These are phyloP conservation scores for Mucor piriformis DNA, from an alignment of 371 early-diverging fungal species.

Conservation along the genomic window DNA sequence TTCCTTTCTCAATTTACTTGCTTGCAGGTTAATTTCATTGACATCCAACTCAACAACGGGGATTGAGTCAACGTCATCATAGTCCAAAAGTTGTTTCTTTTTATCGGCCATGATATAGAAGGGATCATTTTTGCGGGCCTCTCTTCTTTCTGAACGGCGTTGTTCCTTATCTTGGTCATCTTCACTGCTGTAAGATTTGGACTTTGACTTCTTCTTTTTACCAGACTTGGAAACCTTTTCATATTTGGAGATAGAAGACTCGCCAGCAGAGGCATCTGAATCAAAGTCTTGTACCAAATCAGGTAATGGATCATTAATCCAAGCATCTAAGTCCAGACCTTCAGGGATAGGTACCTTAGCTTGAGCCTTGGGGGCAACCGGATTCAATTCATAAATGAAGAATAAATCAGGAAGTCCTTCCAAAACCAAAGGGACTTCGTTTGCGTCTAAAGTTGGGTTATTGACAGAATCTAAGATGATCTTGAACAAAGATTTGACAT, in stretches of 20 bases:
- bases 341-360: constrained; percentile 87
- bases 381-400: constrained; percentile 85
- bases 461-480: constrained; percentile 45
- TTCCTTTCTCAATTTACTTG: constrained; percentile 25
- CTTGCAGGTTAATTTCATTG: constrained; percentile 54
- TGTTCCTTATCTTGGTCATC: constrained; percentile 49
- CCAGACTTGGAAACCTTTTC: constrained; percentile 31
- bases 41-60: constrained; percentile 78
- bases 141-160: constrained; percentile 65
- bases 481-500: constrained; percentile 58
- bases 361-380: constrained; percentile 92
- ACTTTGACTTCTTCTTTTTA: constrained; percentile 21
- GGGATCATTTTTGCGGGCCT: constrained; percentile 71
- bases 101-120: constrained; percentile 61
- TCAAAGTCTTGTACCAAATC: constrained; percentile 54
- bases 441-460: constrained; percentile 3
- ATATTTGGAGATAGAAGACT: not conserved
- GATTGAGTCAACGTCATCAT: constrained; percentile 78
- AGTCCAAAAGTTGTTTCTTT: constrained; percentile 22
- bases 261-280: constrained; percentile 29
- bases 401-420: constrained; percentile 65
- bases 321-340: constrained; percentile 83
- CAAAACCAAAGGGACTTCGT: constrained; percentile 39
- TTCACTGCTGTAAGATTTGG: constrained; percentile 26
- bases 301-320: constrained; percentile 76